Evolutionary conservation across 192 early-diverging fungal genomes (phyloP), one percentile per base, ranked within the genome.

Genomic region (Kappamyces sp.): DNA sequence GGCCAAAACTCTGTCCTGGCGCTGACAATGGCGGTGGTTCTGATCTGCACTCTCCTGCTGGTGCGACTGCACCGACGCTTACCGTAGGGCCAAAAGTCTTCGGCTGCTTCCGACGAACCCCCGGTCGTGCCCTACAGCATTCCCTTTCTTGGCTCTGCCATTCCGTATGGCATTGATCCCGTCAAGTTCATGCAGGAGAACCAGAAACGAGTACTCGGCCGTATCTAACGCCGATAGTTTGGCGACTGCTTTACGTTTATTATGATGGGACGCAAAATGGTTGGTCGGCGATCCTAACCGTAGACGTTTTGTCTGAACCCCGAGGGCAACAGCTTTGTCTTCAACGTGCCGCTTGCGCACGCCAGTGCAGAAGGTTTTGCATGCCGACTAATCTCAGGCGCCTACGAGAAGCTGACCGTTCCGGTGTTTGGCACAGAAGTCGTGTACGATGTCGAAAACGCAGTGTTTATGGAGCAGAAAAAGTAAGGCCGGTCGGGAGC

Each of bases 381-480:
- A n/a, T n/a, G n/a, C n/a, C n/a, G n/a, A n/a, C n/a, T n/a, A n/a
- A n/a, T n/a, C n/a, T n/a, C n/a, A n/a, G 90, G 87, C 55, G 91
- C 93, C 30, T 98, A 98, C 70, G 88, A 87, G 60, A 83, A 80
- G 46, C 79, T 98, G 66, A 98, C 93, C 35, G 89, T 87, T 47
- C 90, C 89, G 5, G 92, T 96, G 37, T 98, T 98, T 74, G 95
- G 95, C 52, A 75, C 72, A 54, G 93, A 88, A 41, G 93, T 98
- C 45, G 95, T 98, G 34, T 98, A 98, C 76, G 95, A 98, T 70
- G 91, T 90, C 45, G 84, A 82, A 31, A 93, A 96, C 72, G 61
- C 80, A 37, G 77, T 91, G 47, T 85, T 98, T 61, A 96, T 98
- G 93, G 92, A 98, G 75, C 95, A 98, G 75, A 98, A 98, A 79